A percentile compares a stretch with the other conserved stretches of the same genome.
phyloP scores from a whole-genome alignment of 495 filamentous ascomycete genomes.

The Choiromyces venosus region DNA sequence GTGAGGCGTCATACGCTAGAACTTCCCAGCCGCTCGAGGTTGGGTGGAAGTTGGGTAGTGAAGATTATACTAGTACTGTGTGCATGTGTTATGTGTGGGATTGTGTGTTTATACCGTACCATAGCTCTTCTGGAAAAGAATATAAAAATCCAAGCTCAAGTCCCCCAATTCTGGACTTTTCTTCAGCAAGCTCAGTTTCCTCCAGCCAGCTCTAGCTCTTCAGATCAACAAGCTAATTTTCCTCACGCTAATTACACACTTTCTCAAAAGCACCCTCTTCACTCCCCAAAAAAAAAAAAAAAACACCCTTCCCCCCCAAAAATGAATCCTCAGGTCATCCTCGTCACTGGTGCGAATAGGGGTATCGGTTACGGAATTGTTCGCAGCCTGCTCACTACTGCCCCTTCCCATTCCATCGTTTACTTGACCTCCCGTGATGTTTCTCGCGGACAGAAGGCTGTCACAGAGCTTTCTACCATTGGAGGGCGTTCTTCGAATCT shows the following conservation, averaged over 20 bases:
- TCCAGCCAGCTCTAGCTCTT: background rate
- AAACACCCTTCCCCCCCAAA: background rate
- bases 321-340: conserved; percentile 5
- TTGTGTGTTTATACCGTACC: background rate
- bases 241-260: background rate
- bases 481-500: background rate
- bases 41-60: background rate
- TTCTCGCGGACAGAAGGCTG: background rate
- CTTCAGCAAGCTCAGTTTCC: background rate
- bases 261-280: background rate
- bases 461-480: background rate
- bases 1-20: background rate
- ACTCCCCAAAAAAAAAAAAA: background rate
- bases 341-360: conserved; percentile 17
- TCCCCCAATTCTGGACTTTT: background rate
- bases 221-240: background rate
- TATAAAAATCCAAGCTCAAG: background rate
- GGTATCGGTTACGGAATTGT: conserved; percentile 18
- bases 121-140: background rate
- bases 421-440: conserved; percentile 20
- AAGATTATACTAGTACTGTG: background rate
- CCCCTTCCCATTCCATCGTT: conserved; percentile 2
- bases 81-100: background rate
- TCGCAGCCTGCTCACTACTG: conserved; percentile 2
- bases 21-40: background rate